Evolutionary conservation across 2,329 filamentous ascomycete genomes (phyloP).

Genomic region (Aspergillus candidus): DNA sequence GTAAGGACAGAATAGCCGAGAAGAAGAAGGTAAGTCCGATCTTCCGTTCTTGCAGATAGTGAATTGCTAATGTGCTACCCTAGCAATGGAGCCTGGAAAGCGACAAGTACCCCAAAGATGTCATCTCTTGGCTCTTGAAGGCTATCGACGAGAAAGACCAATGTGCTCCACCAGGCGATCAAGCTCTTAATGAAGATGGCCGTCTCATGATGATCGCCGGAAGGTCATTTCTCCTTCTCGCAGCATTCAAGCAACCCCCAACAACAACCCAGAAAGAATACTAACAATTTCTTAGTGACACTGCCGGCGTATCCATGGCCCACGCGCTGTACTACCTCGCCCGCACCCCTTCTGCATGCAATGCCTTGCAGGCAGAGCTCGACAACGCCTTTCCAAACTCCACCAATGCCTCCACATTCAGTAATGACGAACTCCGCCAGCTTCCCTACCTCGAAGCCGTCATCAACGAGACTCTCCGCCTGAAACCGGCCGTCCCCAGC

Average conservation of each 20-base stretch:
- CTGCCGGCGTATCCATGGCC: conserved; percentile 28
- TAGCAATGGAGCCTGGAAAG: too few relatives aligned
- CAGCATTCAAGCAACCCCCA: too few relatives aligned
- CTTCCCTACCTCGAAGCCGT: conserved; percentile 22
- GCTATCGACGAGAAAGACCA: conserved; percentile 10
- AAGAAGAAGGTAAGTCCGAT: too few relatives aligned
- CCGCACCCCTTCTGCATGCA: conserved; percentile 22
- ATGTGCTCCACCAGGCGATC: conserved; percentile 8
- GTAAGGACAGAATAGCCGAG: too few relatives aligned
- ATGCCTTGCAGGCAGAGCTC: conserved; percentile 27
- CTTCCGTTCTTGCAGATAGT: too few relatives aligned
- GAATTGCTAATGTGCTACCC: too few relatives aligned
- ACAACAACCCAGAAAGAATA: too few relatives aligned
- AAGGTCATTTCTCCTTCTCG: conserved; percentile 1
- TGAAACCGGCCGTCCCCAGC: conserved; percentile 35
- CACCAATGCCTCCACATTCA: background rate
- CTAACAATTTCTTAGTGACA: conserved; percentile 21
- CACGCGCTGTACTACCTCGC: conserved; percentile 29
- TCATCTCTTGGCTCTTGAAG: conserved; percentile 16
- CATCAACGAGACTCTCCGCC: conserved; percentile 32
- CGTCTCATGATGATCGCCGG: conserved; percentile 12
- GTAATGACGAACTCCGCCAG: conserved; percentile 1
- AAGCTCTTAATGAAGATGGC: conserved; percentile 11
- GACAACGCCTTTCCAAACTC: conserved; percentile 11
- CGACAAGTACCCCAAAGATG: conserved; percentile 10